Conservation (phyloP, 805 yeast genomes). For the Kodamaea laetipori region DNA sequence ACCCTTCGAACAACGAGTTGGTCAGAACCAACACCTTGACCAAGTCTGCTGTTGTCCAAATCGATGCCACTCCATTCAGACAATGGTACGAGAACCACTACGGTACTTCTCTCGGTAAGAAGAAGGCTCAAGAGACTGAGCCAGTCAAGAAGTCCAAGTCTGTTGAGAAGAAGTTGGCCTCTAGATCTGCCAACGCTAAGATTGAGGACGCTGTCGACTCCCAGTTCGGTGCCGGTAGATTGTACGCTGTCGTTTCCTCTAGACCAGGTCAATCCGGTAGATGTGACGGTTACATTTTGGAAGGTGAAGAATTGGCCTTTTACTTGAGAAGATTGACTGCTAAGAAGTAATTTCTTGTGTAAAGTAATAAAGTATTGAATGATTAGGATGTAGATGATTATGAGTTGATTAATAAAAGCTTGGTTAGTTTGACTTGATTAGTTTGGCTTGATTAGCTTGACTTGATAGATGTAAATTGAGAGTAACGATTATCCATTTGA, state of each 20-base stretch:
- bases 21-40: conserved; percentile 99
- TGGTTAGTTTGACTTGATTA: not conserved
- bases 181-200: conserved; percentile 84
- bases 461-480: too few relatives aligned
- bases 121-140: conserved; percentile 56
- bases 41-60: conserved; percentile 98
- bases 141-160: conserved; percentile 68
- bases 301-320: conserved; percentile 99
- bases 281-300: conserved; percentile 99
- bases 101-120: conserved; percentile 92
- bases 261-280: conserved; percentile 99
- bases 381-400: not conserved
- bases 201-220: conserved; percentile 88
- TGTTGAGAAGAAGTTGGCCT: conserved; percentile 88
- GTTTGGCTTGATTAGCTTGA: too few relatives aligned
- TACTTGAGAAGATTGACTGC: conserved; percentile 99
- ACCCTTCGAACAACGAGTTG: conserved; percentile 99
- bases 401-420: not conserved
- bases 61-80: conserved; percentile 99
- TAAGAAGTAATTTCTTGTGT: conserved; percentile 72
- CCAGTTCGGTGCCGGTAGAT: conserved; percentile 98
- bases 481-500: too few relatives aligned
- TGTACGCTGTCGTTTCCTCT: conserved; percentile 97
- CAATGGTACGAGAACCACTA: conserved; percentile 99
- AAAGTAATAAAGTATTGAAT: conserved; percentile 9